Evolutionary conservation across 331 rosid genomes (phyloP).

Genomic region (Quercus tomentella): DNA sequence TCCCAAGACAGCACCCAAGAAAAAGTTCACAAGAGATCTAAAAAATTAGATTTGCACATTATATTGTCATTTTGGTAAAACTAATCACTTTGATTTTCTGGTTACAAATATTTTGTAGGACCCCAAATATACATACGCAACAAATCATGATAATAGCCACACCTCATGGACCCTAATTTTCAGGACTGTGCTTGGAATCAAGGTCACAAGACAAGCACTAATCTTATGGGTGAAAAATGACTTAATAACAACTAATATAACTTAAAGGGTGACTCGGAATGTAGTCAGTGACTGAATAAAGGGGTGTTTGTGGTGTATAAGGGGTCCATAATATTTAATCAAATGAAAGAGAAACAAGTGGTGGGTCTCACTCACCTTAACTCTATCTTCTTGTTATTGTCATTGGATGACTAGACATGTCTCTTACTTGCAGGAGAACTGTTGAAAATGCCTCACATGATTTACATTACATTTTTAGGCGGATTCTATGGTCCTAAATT

Average conservation of each 20-base stretch:
- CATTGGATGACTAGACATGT: slow-evolving; percentile 42
- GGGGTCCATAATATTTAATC: slow-evolving; percentile 30
- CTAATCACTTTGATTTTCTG: slow-evolving; percentile 16
- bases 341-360: slow-evolving; percentile 18
- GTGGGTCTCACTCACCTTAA: slow-evolving; percentile 36
- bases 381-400: slow-evolving; percentile 30
- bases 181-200: slow-evolving; percentile 38
- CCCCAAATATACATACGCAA: slow-evolving; percentile 10
- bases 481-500: slow-evolving; percentile 3
- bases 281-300: slow-evolving; percentile 32
- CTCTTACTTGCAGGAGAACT: slow-evolving; percentile 27
- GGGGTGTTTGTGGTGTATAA: slow-evolving; percentile 27
- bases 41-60: slow-evolving; percentile 17
- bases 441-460: slow-evolving; percentile 14
- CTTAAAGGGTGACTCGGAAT: slow-evolving; percentile 23
- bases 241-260: slow-evolving; percentile 34
- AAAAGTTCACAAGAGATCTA: slow-evolving; percentile 1
- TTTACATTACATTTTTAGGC: slow-evolving; percentile 12
- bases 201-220: slow-evolving; percentile 49
- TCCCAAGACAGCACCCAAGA: slow-evolving; percentile 16
- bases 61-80: slow-evolving; percentile 32
- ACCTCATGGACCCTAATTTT: slow-evolving; percentile 39
- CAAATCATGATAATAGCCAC: slow-evolving; percentile 37
- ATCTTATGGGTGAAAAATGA: slow-evolving; percentile 42
- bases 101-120: slow-evolving; percentile 17